phyloP scores from a whole-genome alignment of 2,329 filamentous ascomycete species.

The Penicillium sp. region DNA sequence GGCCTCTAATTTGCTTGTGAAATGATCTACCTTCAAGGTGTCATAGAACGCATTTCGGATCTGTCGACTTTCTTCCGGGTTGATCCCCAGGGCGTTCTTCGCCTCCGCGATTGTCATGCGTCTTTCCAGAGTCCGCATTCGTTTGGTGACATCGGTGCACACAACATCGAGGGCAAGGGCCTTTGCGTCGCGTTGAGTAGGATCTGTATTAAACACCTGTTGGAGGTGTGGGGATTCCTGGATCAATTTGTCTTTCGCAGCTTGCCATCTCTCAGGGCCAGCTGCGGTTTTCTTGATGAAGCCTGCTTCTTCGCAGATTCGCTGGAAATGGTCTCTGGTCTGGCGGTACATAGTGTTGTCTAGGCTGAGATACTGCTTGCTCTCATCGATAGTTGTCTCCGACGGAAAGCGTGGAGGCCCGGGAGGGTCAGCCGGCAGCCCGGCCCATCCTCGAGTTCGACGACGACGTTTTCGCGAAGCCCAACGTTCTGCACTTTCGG shows the following conservation, averaged over 20 bases:
- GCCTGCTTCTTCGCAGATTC: conserved; percentile 65
- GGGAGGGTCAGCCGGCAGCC: conserved; percentile 65
- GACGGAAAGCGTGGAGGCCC: conserved; percentile 74
- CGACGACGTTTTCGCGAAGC: conserved; percentile 65
- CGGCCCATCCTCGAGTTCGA: conserved; percentile 66
- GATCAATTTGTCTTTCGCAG: conserved; percentile 66
- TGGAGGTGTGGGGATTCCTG: conserved; percentile 64
- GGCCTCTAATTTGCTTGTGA: conserved; percentile 71
- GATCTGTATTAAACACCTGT: conserved; percentile 59
- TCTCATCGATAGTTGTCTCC: conserved; percentile 78
- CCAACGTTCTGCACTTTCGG: conserved; percentile 63
- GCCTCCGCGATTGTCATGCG: conserved; percentile 73
- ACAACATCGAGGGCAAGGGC: conserved; percentile 73
- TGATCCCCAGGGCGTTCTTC: conserved; percentile 69
- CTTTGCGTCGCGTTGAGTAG: conserved; percentile 61
- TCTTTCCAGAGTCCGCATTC: conserved; percentile 64
- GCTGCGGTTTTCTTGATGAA: conserved; percentile 75
- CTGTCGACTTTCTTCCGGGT: conserved; percentile 65
- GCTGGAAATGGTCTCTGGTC: conserved; percentile 66
- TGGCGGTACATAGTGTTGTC: conserved; percentile 63
- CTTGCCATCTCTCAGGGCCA: conserved; percentile 71
- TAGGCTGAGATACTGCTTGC: conserved; percentile 67
- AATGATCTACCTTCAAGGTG: conserved; percentile 64
- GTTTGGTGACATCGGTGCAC: conserved; percentile 78
- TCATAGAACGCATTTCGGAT: conserved; percentile 66